phyloP scores from a whole-genome alignment of 2,329 filamentous ascomycete species.

The Sclerotinia spermophila region DNA sequence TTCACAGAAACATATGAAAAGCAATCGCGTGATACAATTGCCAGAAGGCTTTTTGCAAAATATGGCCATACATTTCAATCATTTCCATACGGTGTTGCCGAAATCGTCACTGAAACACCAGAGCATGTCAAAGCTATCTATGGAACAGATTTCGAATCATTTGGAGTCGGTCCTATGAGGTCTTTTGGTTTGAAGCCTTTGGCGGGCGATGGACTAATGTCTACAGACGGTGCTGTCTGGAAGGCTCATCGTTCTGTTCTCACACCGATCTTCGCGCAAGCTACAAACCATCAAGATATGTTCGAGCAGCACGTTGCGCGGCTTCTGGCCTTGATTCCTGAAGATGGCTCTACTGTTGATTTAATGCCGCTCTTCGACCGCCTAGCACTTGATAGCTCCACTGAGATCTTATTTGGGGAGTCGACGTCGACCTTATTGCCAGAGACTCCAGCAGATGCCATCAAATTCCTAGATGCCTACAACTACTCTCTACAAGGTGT shows the following conservation, averaged over 20 bases:
- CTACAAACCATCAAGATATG: not conserved
- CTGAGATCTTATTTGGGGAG: constrained; percentile 61
- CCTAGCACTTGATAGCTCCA: constrained; percentile 54
- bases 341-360: constrained; percentile 17
- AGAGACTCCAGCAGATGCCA: not conserved
- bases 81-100: not conserved
- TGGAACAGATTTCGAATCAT: constrained; percentile 32
- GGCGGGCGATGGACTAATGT: not conserved
- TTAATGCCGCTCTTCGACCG: not conserved
- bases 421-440: constrained; percentile 32
- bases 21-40: not conserved
- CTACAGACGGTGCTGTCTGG: not conserved
- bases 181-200: constrained; percentile 39
- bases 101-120: constrained; percentile 21
- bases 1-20: constrained; percentile 9
- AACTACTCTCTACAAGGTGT: not conserved
- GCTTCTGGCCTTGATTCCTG: not conserved
- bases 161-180: constrained; percentile 44
- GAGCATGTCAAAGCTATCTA: constrained; percentile 20
- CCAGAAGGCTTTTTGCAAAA: not conserved
- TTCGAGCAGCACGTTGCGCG: not conserved
- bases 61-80: constrained; percentile 8
- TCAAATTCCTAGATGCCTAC: not conserved
- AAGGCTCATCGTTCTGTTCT: constrained; percentile 11
- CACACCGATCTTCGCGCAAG: not conserved